Evolutionary conservation across 495 filamentous ascomycete genomes (phyloP).

Genomic region (Aspergillus affinis): DNA sequence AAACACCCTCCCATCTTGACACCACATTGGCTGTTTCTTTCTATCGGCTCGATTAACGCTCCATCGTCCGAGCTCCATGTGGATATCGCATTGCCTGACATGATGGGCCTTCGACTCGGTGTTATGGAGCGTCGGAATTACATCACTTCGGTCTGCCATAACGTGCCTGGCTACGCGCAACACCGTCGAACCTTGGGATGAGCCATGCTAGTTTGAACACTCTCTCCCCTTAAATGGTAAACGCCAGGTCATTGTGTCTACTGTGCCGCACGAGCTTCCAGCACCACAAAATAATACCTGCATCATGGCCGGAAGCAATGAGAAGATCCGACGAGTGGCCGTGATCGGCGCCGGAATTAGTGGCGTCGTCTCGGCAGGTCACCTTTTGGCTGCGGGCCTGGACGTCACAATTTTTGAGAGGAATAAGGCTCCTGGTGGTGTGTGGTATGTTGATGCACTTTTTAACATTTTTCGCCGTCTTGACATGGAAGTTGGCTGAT

Average conservation of each 20-base stretch:
- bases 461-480: too few species aligned
- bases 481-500: background rate
- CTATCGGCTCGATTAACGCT: background rate
- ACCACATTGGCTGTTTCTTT: background rate
- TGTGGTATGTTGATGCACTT: slow-evolving; percentile 48
- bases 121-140: background rate
- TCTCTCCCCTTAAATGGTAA: too few species aligned
- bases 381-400: slow-evolving; percentile 59
- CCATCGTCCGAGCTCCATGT: background rate
- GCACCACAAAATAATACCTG: background rate
- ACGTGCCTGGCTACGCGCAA: slow-evolving; percentile 2
- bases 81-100: background rate
- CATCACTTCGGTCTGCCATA: slow-evolving; percentile 11
- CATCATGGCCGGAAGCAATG: background rate
- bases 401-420: slow-evolving; percentile 66
- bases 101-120: background rate
- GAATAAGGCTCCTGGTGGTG: slow-evolving; percentile 55
- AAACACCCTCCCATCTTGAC: background rate
- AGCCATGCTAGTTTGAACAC: too few species aligned
- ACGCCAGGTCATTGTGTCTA: too few species aligned
- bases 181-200: background rate
- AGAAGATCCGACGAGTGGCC: slow-evolving; percentile 46
- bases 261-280: background rate
- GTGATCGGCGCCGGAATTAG: slow-evolving; percentile 72
- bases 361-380: slow-evolving; percentile 61